Conservation (phyloP, 2,329 filamentous ascomycete species). For the Calonectria pseudoreteaudii region DNA sequence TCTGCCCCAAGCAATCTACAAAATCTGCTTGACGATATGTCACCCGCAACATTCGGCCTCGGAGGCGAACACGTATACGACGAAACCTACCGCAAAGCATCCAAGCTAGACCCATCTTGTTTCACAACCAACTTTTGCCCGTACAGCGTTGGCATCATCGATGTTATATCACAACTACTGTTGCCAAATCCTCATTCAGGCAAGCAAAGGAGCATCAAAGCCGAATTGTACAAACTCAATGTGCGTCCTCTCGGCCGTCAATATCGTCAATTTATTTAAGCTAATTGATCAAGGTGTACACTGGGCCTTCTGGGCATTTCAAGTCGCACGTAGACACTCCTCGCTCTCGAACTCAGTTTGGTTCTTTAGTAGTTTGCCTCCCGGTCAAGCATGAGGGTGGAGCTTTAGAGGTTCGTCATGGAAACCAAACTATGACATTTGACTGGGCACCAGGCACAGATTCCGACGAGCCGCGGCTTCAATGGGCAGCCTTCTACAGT, state of each 20-base stretch:
- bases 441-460: not conserved
- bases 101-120: not conserved
- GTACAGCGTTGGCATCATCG: not conserved
- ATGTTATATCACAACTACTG: not conserved
- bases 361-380: not conserved
- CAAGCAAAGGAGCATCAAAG: not conserved
- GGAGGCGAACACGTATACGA: not conserved
- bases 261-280: not conserved
- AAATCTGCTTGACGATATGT: not conserved
- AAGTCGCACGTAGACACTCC: not conserved
- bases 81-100: not conserved
- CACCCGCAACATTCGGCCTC: not conserved
- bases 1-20: not conserved
- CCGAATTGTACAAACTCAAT: not conserved
- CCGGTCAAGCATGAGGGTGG: not conserved
- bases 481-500: not conserved
- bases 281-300: not conserved
- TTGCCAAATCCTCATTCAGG: not conserved
- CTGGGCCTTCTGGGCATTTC: not conserved
- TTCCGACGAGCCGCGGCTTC: not conserved
- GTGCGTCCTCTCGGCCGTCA: not conserved
- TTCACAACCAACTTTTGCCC: not conserved
- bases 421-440: not conserved
- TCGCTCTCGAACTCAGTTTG: not conserved
- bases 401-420: not conserved